Percentiles rank a stretch among this genome's conserved stretches.
Conservation (phyloP, 345 rosid species). For the Dipteronia dyeriana region DNA sequence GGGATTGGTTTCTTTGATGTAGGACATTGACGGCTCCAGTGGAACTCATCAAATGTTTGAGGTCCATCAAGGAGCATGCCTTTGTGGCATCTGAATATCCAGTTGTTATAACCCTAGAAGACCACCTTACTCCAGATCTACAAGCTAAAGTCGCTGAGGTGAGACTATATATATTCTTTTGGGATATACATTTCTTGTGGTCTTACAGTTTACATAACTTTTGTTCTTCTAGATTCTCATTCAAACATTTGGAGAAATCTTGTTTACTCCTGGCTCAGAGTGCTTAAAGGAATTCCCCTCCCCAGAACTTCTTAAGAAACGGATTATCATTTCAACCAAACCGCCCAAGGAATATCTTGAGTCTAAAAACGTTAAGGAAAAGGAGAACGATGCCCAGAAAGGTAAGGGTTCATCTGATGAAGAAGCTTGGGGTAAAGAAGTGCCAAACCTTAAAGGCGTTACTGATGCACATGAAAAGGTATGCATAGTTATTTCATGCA, state of each 20-base stretch:
- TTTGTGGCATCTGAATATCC: conserved; percentile 82
- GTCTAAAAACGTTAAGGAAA: conserved; percentile 43
- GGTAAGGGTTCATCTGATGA: conserved; percentile 51
- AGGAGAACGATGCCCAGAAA: conserved; percentile 42
- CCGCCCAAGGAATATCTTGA: conserved; percentile 89
- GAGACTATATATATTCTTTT: conserved; percentile 18
- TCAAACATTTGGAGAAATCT: conserved; percentile 76
- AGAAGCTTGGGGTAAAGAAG: conserved; percentile 83
- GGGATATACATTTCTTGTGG: conserved; percentile 12
- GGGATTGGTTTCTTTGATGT: conserved; percentile 22
- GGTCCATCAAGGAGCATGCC: conserved; percentile 73
- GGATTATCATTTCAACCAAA: conserved; percentile 85
- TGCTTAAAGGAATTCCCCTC: conserved; percentile 84
- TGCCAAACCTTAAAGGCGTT: conserved; percentile 44
- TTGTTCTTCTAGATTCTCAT: conserved; percentile 65
- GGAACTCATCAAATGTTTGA: conserved; percentile 66
- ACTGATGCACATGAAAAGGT: conserved; percentile 41
- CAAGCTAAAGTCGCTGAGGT: conserved; percentile 92
- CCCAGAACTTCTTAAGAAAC: conserved; percentile 62
- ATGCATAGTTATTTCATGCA: neutral
- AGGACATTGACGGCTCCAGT: conserved; percentile 94
- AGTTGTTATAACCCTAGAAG: conserved; percentile 91
- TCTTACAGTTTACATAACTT: conserved; percentile 20
- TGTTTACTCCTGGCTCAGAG: conserved; percentile 73
- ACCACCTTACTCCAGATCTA: conserved; percentile 84